A percentile compares a stretch with the other conserved stretches of the same genome.
Evolutionary conservation across 345 rosid genomes (phyloP).

Genomic region (Nasturtium officinale): DNA sequence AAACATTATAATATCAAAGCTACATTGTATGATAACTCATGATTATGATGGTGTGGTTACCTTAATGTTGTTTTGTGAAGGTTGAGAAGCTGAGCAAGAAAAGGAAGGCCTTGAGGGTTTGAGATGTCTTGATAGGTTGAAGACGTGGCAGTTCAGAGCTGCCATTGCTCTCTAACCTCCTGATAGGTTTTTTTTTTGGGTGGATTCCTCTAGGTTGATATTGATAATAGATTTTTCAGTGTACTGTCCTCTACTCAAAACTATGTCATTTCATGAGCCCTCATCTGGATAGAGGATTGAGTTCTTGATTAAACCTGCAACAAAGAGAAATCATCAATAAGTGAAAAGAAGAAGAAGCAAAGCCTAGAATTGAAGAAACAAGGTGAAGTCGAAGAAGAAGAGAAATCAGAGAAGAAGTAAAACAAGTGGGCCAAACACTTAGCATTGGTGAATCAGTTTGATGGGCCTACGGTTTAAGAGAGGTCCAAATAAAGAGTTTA

Average conservation of each 20-base stretch:
- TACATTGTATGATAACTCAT: neutral
- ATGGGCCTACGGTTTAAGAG: too few relatives aligned
- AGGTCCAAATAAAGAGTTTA: too few relatives aligned
- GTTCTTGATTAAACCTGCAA: too few relatives aligned
- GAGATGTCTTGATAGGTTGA: conserved; percentile 32
- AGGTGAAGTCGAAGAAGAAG: too few relatives aligned
- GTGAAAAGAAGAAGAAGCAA: too few relatives aligned
- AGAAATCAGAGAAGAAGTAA: too few relatives aligned
- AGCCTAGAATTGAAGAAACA: too few relatives aligned
- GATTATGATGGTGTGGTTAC: conserved; percentile 42
- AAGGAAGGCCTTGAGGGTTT: conserved; percentile 48
- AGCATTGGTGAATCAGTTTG: too few relatives aligned
- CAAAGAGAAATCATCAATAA: too few relatives aligned
- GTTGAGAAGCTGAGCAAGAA: conserved; percentile 65
- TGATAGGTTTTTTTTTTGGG: conserved; percentile 3
- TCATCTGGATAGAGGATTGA: too few relatives aligned
- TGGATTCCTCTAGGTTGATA: conserved; percentile 8
- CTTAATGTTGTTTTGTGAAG: conserved; percentile 78
- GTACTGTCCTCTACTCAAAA: neutral
- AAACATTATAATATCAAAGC: conserved; percentile 1
- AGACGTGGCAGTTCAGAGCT: conserved; percentile 55
- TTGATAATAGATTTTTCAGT: conserved; percentile 36
- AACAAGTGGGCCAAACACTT: too few relatives aligned
- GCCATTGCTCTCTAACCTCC: conserved; percentile 53
- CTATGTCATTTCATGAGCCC: conserved; percentile 3